phyloP scores from a whole-genome alignment of 2,329 filamentous ascomycete species.

The Metarhizium humberi region DNA sequence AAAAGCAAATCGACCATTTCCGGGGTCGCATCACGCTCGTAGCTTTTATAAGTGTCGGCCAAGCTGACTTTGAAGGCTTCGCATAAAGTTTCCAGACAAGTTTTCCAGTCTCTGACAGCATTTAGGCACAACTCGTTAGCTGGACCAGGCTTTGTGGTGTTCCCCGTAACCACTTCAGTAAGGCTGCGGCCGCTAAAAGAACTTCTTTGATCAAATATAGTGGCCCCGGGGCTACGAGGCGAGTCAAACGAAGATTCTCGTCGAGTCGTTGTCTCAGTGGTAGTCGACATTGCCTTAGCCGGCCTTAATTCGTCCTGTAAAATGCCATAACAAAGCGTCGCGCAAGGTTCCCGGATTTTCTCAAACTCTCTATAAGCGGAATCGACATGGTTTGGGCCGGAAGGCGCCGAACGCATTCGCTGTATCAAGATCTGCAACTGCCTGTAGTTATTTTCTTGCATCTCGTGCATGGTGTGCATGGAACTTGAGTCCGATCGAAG shows the following conservation, averaged over 20 bases:
- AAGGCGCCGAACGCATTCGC: slow-evolving; percentile 24
- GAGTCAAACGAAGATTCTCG: slow-evolving; percentile 22
- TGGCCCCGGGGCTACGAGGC: slow-evolving; percentile 18
- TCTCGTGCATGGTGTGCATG: slow-evolving; percentile 17
- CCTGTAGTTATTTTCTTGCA: slow-evolving; percentile 22
- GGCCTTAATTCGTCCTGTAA: slow-evolving; percentile 30
- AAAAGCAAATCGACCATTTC: slow-evolving; percentile 35
- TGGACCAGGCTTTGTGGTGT: slow-evolving; percentile 11
- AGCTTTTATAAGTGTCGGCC: slow-evolving; percentile 33
- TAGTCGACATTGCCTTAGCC: slow-evolving; percentile 10
- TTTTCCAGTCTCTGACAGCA: slow-evolving; percentile 35
- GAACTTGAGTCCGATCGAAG: slow-evolving; percentile 16
- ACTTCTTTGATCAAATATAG: slow-evolving; percentile 24
- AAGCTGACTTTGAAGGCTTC: slow-evolving; percentile 32
- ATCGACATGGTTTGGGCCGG: slow-evolving; percentile 29
- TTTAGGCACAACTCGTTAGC: slow-evolving; percentile 24
- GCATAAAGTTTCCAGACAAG: slow-evolving; percentile 30
- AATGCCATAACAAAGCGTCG: slow-evolving; percentile 30
- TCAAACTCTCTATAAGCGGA: slow-evolving; percentile 33
- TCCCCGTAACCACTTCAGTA: slow-evolving; percentile 20
- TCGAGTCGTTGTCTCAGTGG: slow-evolving; percentile 14
- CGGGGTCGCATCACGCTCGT: slow-evolving; percentile 33
- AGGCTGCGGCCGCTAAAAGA: slow-evolving; percentile 28
- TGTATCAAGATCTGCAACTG: slow-evolving; percentile 26
- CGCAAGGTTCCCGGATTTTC: slow-evolving; percentile 30